These are phyloP conservation scores for Fusarium robinianum DNA, from an alignment of 2,329 filamentous ascomycete species.

Conservation along the genomic window DNA sequence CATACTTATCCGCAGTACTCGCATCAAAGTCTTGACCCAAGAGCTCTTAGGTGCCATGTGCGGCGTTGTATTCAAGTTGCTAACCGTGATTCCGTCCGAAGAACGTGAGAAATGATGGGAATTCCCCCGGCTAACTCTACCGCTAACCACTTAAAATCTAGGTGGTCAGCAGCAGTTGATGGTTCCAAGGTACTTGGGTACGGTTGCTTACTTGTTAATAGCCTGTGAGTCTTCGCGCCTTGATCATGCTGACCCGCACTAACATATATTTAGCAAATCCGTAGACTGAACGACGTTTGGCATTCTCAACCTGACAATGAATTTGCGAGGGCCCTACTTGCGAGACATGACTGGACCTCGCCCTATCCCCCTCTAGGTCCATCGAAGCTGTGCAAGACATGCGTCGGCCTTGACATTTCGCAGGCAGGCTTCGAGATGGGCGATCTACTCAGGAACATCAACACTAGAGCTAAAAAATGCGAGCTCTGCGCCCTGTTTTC, in stretches of 20 bases:
- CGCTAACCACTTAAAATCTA: background rate
- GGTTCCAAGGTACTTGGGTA: background rate
- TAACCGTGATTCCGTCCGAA: too few species aligned
- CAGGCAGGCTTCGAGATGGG: background rate
- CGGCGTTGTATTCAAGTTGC: too few species aligned
- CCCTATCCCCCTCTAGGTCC: rapidly evolving
- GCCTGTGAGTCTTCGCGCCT: background rate
- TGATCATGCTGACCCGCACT: background rate
- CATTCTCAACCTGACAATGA: background rate
- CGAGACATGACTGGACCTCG: background rate
- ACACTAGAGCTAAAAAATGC: background rate
- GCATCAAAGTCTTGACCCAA: too few species aligned
- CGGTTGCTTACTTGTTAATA: background rate
- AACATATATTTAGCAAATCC: background rate
- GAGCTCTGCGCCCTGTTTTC: background rate
- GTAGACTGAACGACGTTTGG: conserved; percentile 1
- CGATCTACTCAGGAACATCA: background rate
- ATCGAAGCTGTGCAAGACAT: background rate
- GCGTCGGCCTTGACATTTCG: background rate
- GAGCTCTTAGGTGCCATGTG: too few species aligned
- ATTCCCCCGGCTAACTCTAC: background rate
- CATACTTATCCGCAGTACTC: too few species aligned
- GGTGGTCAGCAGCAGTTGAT: conserved; percentile 1
- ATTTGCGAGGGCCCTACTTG: background rate
- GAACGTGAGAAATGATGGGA: background rate